Conservation (phyloP, 1,284 basidiomycete genomes). For the Inonotus hispidus region DNA sequence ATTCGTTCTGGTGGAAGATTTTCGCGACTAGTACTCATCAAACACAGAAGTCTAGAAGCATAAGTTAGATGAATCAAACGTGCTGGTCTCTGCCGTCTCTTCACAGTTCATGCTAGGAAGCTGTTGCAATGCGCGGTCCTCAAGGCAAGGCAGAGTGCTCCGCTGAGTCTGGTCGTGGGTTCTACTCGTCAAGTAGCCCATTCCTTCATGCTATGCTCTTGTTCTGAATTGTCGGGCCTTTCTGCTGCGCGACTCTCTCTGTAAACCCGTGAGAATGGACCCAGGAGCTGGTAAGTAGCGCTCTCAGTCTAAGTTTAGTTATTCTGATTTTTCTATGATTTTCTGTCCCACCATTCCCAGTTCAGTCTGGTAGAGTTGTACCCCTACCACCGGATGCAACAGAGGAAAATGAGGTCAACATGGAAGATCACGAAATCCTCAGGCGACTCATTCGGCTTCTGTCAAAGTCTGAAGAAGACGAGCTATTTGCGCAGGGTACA, state of each 20-base stretch:
- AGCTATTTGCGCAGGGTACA: slow-evolving; percentile 5
- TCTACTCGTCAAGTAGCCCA: neutral
- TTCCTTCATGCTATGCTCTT: neutral
- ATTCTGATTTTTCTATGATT: neutral
- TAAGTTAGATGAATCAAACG: slow-evolving; percentile 1
- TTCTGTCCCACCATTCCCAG: neutral
- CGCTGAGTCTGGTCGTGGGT: neutral
- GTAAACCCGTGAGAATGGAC: neutral
- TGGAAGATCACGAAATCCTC: slow-evolving; percentile 5
- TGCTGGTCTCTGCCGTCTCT: neutral
- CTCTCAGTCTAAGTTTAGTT: neutral
- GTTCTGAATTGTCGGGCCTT: neutral
- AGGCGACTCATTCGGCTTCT: neutral
- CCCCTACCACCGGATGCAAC: neutral
- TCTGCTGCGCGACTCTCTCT: neutral
- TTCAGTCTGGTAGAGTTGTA: neutral
- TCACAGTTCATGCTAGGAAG: neutral
- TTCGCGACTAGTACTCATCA: neutral
- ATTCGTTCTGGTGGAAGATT: neutral
- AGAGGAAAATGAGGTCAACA: neutral
- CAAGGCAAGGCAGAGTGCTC: slow-evolving; percentile 6
- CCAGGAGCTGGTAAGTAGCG: neutral
- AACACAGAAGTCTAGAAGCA: neutral
- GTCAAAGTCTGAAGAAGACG: slow-evolving; percentile 1
- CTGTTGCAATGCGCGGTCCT: slow-evolving; percentile 2